Base-by-base conservation (phyloP, 495 filamentous ascomycete species). In the Penicillium pancosmium region DNA sequence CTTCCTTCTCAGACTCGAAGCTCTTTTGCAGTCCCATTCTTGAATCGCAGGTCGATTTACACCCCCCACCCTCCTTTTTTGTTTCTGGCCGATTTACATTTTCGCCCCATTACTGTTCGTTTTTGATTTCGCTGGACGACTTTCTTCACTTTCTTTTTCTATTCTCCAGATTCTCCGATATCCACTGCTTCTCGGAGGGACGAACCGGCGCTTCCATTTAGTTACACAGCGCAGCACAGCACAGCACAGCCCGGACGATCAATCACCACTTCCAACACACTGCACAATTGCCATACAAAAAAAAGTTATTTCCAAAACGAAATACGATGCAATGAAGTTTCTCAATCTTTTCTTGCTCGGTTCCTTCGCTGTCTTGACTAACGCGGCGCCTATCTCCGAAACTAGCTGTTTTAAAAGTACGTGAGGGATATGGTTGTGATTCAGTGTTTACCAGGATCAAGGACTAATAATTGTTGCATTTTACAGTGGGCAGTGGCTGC, bases 281-380 rank as follows among this genome's bases (percentile, higher is more conserved):
- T 23, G 2, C 27, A 8, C 23, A 23, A 23, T 23, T 31, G 8
- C 27, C 5, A 31, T 7, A 31, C 5, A 31, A 31, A 31, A n/a
- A 27, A 31, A 31, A 31, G 27, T 9, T 31, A 31, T 31, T 8
- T 38, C 11, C 36, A 1, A 48, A 25, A 11, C 21, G 2, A 48
- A 48, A 48, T 12, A 48, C 46, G 19, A 48, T 48, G 46, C 46
- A 48, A 48, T 48, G 46, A 48, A 48, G 46, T 48, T 48, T 13
- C 21, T 48, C 21, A 27, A n/a, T n/a, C 9, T 48, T 27, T 48
- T 48, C 19, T 13, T 48, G 19, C 46, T 48, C 46, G 15, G 46
- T 48, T 48, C 46, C n/a, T 9, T 48, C 46, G 46, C 46, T 31
- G 46, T 19, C 15, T 19, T 48, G 23, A 48, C 46, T 48, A 27